Conservation (phyloP, 2,329 filamentous ascomycete genomes). For the Fusarium zealandicum region DNA sequence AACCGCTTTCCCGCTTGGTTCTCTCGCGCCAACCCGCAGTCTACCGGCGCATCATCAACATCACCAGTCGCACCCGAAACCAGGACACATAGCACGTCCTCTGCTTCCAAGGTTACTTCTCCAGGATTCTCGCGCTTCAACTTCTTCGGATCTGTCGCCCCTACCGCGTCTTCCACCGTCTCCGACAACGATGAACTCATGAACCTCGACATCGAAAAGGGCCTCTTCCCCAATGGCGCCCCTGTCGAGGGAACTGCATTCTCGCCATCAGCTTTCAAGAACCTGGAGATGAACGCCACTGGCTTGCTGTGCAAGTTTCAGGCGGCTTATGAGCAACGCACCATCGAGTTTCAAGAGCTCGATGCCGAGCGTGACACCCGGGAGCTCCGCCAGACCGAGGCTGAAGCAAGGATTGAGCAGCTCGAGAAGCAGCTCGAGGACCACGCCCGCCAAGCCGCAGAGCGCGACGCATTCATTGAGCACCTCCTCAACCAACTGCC, state of each 20-base stretch:
- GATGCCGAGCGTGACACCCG: constrained; percentile 61
- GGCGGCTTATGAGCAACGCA: constrained; percentile 63
- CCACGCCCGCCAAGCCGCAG: constrained; percentile 60
- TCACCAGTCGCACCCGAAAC: constrained; percentile 15
- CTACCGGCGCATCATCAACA: constrained; percentile 17
- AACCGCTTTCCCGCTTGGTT: constrained; percentile 37
- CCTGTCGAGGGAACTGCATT: constrained; percentile 58
- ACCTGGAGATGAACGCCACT: constrained; percentile 64
- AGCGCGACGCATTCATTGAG: constrained; percentile 61
- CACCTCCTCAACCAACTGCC: constrained; percentile 59
- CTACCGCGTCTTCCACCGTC: constrained; percentile 45
- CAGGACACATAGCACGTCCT: constrained; percentile 30
- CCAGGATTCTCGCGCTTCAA: constrained; percentile 52
- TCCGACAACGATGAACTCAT: constrained; percentile 60
- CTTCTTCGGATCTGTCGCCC: constrained; percentile 56
- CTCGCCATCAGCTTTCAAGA: constrained; percentile 67
- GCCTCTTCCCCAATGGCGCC: constrained; percentile 58
- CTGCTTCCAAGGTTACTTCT: constrained; percentile 46
- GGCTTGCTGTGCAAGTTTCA: constrained; percentile 65
- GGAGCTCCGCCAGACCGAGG: constrained; percentile 63
- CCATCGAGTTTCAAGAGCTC: constrained; percentile 58
- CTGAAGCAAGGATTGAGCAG: constrained; percentile 58
- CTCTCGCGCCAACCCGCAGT: constrained; percentile 24
- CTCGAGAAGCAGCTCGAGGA: constrained; percentile 67
- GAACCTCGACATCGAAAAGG: constrained; percentile 61